phyloP scores from a whole-genome alignment of 805 yeast genomes.

The Metschnikowia sp. region DNA sequence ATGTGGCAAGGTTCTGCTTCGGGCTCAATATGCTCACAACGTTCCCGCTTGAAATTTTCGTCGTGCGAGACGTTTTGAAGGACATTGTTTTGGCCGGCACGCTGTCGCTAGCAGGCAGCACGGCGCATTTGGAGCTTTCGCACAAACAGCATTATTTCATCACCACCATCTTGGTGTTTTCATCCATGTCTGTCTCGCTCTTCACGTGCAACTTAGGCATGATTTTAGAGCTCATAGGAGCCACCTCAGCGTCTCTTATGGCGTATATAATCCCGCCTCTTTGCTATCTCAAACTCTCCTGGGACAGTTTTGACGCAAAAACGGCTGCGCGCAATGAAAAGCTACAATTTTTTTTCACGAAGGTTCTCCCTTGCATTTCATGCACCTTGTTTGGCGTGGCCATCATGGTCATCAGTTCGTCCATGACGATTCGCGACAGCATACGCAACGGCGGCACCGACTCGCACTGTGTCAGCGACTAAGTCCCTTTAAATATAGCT shows the following conservation, averaged over 20 bases:
- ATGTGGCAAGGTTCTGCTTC: conserved; percentile 85
- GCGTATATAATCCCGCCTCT: conserved; percentile 90
- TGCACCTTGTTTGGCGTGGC: conserved; percentile 70
- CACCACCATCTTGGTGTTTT: conserved; percentile 61
- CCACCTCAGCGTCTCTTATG: conserved; percentile 88
- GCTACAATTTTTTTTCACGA: conserved; percentile 27
- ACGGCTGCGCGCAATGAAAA: conserved; percentile 20
- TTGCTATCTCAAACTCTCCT: conserved; percentile 68
- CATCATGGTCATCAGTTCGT: conserved; percentile 78
- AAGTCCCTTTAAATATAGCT: conserved; percentile 14
- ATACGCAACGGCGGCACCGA: conserved; percentile 36
- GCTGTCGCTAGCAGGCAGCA: conserved; percentile 11
- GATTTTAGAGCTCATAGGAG: conserved; percentile 84
- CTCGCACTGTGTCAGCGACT: conserved; percentile 43
- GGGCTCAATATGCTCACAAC: conserved; percentile 93
- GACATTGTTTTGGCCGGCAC: conserved; percentile 46
- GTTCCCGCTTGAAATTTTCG: conserved; percentile 86
- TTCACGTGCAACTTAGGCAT: conserved; percentile 87
- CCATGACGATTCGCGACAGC: conserved; percentile 59
- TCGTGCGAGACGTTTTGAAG: conserved; percentile 79
- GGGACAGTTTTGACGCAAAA: conserved; percentile 36
- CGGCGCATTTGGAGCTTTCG: conserved; percentile 40
- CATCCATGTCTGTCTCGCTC: conserved; percentile 73
- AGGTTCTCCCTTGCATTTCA: conserved; percentile 54
- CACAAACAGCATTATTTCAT: conserved; percentile 53